These are phyloP conservation scores for Kodamaea leandrae DNA, from an alignment of 805 yeast species.

Conservation along the genomic window DNA sequence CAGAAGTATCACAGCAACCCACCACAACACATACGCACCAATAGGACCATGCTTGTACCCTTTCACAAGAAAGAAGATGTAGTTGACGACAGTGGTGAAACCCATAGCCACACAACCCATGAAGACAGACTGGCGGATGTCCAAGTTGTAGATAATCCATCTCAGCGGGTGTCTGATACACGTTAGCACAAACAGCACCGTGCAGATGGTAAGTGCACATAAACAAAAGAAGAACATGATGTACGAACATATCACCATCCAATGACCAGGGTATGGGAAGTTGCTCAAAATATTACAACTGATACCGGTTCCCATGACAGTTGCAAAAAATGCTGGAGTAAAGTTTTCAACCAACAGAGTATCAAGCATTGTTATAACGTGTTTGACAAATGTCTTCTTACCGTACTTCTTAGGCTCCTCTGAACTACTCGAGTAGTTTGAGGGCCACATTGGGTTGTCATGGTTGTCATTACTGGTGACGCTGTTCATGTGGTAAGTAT, in stretches of 20 bases:
- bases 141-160: slow-evolving; percentile 12
- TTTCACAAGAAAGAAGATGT: slow-evolving; percentile 47
- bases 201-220: slow-evolving; percentile 28
- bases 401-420: not conserved
- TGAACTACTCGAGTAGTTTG: no score
- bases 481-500: not conserved
- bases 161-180: slow-evolving; percentile 29
- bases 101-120: slow-evolving; percentile 87
- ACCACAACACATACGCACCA: slow-evolving; percentile 65
- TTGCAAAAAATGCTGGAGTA: slow-evolving; percentile 61
- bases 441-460: slow-evolving; percentile 1
- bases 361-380: slow-evolving; percentile 1
- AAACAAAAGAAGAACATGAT: slow-evolving; percentile 59
- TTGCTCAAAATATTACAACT: slow-evolving; percentile 56
- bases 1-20: slow-evolving; percentile 59
- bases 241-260: slow-evolving; percentile 57
- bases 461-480: no score
- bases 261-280: slow-evolving; percentile 62
- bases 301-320: slow-evolving; percentile 87
- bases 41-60: slow-evolving; percentile 39
- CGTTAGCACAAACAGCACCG: slow-evolving; percentile 41
- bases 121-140: slow-evolving; percentile 47
- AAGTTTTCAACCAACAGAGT: slow-evolving; percentile 22
- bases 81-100: slow-evolving; percentile 59
- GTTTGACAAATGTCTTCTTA: not conserved